phyloP scores from a whole-genome alignment of 2,329 filamentous ascomycete species.

The Zarea fungicola region DNA sequence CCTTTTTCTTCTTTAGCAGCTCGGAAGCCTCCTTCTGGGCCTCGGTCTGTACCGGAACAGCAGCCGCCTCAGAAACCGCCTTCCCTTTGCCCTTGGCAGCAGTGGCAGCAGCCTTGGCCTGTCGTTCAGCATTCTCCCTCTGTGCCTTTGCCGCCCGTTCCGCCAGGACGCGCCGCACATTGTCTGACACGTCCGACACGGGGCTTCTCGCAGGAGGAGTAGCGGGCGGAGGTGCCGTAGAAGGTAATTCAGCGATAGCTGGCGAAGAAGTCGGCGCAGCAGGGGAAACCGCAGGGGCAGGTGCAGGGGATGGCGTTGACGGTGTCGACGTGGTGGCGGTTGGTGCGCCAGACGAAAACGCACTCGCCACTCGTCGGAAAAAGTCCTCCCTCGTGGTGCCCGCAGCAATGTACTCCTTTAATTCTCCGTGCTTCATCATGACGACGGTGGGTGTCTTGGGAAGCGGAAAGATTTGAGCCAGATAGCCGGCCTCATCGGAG shows the following conservation, averaged over 20 bases:
- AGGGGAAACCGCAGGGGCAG: slow-evolving; percentile 13
- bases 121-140: slow-evolving; percentile 40
- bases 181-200: slow-evolving; percentile 27
- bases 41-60: slow-evolving; percentile 22
- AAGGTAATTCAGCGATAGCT: slow-evolving; percentile 2
- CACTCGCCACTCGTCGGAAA: slow-evolving; percentile 35
- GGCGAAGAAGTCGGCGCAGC: neutral
- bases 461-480: slow-evolving; percentile 79
- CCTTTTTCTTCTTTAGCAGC: slow-evolving; percentile 57
- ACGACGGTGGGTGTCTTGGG: slow-evolving; percentile 72
- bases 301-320: too few relatives aligned
- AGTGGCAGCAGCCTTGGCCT: slow-evolving; percentile 30
- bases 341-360: slow-evolving; percentile 22
- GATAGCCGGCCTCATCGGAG: slow-evolving; percentile 74
- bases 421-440: slow-evolving; percentile 71
- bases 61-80: slow-evolving; percentile 36
- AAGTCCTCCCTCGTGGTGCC: slow-evolving; percentile 64
- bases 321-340: slow-evolving; percentile 17
- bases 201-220: slow-evolving; percentile 20
- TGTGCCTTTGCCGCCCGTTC: slow-evolving; percentile 45
- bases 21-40: slow-evolving; percentile 43
- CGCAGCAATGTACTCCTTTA: slow-evolving; percentile 69
- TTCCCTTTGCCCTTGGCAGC: slow-evolving; percentile 43
- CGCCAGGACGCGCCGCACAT: slow-evolving; percentile 36
- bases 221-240: slow-evolving; percentile 17